phyloP scores from a whole-genome alignment of 345 rosid genomes.

The Zanthoxylum bungeanum region DNA sequence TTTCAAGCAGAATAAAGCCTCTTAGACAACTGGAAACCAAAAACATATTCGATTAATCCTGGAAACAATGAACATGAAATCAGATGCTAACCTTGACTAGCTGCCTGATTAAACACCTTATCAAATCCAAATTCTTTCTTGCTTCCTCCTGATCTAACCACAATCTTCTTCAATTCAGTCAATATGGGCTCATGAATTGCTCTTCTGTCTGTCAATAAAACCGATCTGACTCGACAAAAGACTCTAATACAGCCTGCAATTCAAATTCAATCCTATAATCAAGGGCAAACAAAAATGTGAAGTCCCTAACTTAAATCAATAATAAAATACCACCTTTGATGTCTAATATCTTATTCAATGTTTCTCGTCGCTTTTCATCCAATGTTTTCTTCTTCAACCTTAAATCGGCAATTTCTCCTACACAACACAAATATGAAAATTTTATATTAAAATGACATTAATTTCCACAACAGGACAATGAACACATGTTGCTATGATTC shows the following conservation, averaged over 20 bases:
- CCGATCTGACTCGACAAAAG: conserved; percentile 78
- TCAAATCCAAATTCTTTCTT: conserved; percentile 74
- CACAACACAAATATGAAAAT: too few species aligned
- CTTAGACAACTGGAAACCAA: conserved; percentile 24
- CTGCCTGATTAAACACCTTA: conserved; percentile 59
- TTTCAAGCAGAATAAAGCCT: conserved; percentile 38
- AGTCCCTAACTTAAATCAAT: conserved; percentile 2
- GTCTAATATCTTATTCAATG: conserved; percentile 68
- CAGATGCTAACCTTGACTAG: conserved; percentile 67
- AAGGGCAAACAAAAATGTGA: not conserved
- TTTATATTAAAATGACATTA: not conserved
- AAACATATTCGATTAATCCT: conserved; percentile 7
- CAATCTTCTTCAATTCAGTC: conserved; percentile 40
- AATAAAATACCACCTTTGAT: conserved; percentile 51
- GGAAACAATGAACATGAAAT: conserved; percentile 9
- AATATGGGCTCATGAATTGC: conserved; percentile 46
- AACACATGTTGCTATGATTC: not conserved
- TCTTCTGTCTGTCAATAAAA: conserved; percentile 39
- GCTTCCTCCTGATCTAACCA: conserved; percentile 48
- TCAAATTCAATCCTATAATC: conserved; percentile 9
- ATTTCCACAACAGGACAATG: not conserved
- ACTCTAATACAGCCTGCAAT: conserved; percentile 81
- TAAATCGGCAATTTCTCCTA: conserved; percentile 57
- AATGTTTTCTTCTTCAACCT: conserved; percentile 55
- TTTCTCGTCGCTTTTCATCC: conserved; percentile 57